Evolutionary conservation across 1,284 basidiomycete genomes (phyloP), one percentile per base, ranked within the genome.

Genomic region (Jaminaea rosea): DNA sequence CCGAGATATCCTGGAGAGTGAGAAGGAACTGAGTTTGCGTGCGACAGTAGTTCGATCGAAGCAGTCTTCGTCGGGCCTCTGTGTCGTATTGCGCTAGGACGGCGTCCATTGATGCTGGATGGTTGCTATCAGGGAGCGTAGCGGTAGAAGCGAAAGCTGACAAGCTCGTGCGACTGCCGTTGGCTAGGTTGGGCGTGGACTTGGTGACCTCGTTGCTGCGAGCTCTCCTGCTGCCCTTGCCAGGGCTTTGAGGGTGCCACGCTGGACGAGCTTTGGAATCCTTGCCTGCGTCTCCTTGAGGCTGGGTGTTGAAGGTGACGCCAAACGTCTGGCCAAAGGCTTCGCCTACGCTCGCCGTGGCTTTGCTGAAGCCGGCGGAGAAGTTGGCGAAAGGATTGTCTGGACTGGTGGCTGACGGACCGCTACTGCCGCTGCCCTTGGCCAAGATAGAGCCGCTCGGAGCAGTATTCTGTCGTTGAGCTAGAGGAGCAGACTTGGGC

Each of bases 1-100:
- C 92, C 58, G 86, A 90, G 64, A 98, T 94, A 70, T 86, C 88
- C 75, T 97, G 92, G 49, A 99, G 79, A 6, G 83, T 81, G 32
- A 91, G 81, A 29, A 97, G 76, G 73, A 98, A 93, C 76, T 88
- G 51, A 90, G 88, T 83, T 92, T 90, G 42, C 86, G 90, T 59
- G 34, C 88, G 84, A 77, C 86, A 93, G 74, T 91, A 96, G 73
- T 75, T 69, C 49, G 62, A 64, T 45, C 71, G 66, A 39, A 66
- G 59, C 21, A 69, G 49, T 26, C 63, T 54, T 21, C 58, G 51
- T n/a, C 63, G 55, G 0, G 60, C 63, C 19, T 65, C 46, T 15
- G 41, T 37, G 28, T 67, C 62, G 56, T 68, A 69, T 19, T 65
- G 65, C 31, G 60, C 46, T 17, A 60, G 52, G 21, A 67, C 56